Percentiles rank a stretch among this genome's conserved stretches.
phyloP scores from a whole-genome alignment of 2,329 filamentous ascomycete species.

The Exophiala sideris region DNA sequence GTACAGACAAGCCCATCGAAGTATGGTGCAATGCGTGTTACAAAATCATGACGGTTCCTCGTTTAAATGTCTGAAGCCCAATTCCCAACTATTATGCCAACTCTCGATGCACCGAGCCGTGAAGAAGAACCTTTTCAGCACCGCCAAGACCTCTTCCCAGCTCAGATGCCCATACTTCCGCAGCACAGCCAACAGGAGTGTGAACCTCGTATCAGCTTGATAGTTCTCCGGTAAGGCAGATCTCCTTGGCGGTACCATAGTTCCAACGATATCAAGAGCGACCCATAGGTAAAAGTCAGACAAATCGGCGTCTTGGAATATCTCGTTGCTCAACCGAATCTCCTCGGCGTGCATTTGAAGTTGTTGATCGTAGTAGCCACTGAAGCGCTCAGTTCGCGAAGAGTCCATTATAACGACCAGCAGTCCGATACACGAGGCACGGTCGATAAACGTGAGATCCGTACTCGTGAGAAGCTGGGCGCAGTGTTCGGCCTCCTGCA shows the following conservation, averaged over 20 bases:
- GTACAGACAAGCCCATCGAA: no score
- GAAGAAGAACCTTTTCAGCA: not conserved
- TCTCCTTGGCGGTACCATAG: not conserved
- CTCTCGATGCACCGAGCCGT: not conserved
- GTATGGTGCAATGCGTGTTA: no score
- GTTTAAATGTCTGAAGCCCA: not conserved
- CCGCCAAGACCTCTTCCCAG: not conserved
- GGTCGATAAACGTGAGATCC: conserved; percentile 2
- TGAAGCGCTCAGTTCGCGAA: conserved; percentile 4
- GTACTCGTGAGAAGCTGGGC: not conserved
- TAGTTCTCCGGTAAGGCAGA: not conserved
- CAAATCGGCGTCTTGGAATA: not conserved
- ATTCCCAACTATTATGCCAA: conserved; percentile 1
- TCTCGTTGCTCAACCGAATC: not conserved
- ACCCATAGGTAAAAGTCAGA: conserved; percentile 10
- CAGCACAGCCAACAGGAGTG: not conserved
- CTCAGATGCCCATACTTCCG: not conserved
- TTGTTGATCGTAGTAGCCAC: conserved; percentile 4
- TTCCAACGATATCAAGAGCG: not conserved
- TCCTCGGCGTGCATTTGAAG: conserved; percentile 4
- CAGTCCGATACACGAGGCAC: conserved; percentile 5
- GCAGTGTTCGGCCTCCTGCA: conserved; percentile 5
- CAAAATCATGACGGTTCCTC: not conserved
- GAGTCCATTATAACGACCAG: conserved; percentile 1
- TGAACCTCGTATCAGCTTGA: not conserved